Base-by-base conservation (phyloP, 2,329 filamentous ascomycete species). In the Neocatenulostroma microsporum region DNA sequence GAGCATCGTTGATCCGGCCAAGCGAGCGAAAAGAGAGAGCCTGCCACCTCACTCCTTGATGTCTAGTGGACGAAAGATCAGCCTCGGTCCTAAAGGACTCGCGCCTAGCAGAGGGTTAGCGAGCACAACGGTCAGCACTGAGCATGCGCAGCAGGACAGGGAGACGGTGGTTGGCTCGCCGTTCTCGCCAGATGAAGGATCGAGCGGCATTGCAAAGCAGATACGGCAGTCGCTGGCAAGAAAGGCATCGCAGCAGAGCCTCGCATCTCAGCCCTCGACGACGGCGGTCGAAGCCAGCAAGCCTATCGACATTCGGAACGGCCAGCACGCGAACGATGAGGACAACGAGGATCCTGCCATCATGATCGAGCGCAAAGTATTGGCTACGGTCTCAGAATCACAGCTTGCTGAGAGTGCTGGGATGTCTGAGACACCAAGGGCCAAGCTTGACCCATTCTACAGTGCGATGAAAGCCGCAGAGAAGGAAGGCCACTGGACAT, bases 61-160 rank as follows among this genome's bases (percentile, higher is more conserved):
- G 45, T 40, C 47, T 21, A 38, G 42, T 10, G 46, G 45, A 8
- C 75, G 84, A 12, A 84, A 88, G 44, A 89, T 93, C 45, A 94
- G 84, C 51, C 78, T 93, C 44, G 83, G 85, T 0, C 76, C 86
- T 35, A 74, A 78, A 42, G 85, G 86, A 0, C 79, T 94, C 46
- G 82, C 82, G 17, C 75, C 84, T 33, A 78, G 79, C 4, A 84
- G 85, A 56, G 78, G 77, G 5, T 74, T 75, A 15, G 73, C 78
- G 30, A 76, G 71, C 45, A 73, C 71, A 6, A 56, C 50, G 1
- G 24, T 58, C 3, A 53, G 49, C 3, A 40, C 42, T 4, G 44
- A 46, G 23, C 48, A 53, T 41, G 55, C 53, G n/a, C 45, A 49
- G 29, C 49, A 53, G 17, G 53, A 49, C 3, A 56, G 46, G 28